Evolutionary conservation across 768 basidiomycete genomes (phyloP).

Genomic region (Serpula lacrymans): DNA sequence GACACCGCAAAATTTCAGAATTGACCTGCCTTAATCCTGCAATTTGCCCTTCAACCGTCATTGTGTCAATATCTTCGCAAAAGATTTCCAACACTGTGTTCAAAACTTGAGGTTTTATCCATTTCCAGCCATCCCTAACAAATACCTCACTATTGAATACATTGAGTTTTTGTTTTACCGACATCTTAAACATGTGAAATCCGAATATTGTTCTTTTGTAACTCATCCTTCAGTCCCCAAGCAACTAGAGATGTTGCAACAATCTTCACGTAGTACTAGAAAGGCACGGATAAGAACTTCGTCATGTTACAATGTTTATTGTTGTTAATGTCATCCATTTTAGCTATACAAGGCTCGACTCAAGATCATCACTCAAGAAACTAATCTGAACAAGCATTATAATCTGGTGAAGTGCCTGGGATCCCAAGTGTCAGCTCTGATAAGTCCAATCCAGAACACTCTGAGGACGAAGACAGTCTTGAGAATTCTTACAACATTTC

Average conservation of each 20-base stretch:
- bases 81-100: background rate
- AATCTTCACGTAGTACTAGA: background rate
- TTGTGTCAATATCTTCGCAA: background rate
- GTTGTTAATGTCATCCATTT: background rate
- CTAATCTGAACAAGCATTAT: background rate
- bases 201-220: background rate
- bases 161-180: background rate
- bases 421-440: conserved; percentile 1
- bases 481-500: too few species aligned
- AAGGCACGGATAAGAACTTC: background rate
- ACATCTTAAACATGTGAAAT: background rate
- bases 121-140: background rate
- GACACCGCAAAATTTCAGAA: background rate
- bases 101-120: background rate
- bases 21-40: background rate
- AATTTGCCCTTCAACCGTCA: background rate
- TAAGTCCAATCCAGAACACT: background rate
- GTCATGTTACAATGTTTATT: too few species aligned
- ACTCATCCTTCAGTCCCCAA: background rate
- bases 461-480: background rate
- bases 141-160: background rate
- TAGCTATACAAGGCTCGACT: conserved; percentile 1
- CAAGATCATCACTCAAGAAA: background rate
- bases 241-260: background rate
- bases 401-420: background rate